Evolutionary conservation across 169 alveolate species (phyloP).

Genomic region (Plasmodium billcollinsi): DNA sequence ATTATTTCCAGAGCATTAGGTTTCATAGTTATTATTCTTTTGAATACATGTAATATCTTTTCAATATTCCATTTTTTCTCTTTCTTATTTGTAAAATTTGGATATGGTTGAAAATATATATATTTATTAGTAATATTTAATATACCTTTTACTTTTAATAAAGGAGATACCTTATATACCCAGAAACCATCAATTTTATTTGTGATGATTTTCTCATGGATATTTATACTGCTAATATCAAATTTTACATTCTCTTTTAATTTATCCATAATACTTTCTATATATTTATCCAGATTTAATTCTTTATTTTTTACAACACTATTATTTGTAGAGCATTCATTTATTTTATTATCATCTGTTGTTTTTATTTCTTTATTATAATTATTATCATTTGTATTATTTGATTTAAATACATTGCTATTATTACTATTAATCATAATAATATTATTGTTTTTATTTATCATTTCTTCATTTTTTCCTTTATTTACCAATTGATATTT

Average conservation of each 20-base stretch:
- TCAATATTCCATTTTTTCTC: conserved; percentile 84
- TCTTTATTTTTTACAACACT: conserved; percentile 8
- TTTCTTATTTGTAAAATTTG: conserved; percentile 88
- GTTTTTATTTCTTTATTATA: conserved; percentile 68
- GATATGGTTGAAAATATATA: conserved; percentile 87
- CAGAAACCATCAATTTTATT: conserved; percentile 81
- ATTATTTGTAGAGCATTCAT: not conserved
- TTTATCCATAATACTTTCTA: conserved; percentile 26
- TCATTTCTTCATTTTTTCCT: not conserved
- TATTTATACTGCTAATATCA: conserved; percentile 78
- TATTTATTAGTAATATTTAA: conserved; percentile 85
- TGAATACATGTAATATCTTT: conserved; percentile 84
- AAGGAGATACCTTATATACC: conserved; percentile 86
- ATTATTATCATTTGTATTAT: not conserved
- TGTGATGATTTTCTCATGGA: conserved; percentile 79
- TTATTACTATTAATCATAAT: not conserved
- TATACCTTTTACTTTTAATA: conserved; percentile 87
- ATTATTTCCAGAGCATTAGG: conserved; percentile 89
- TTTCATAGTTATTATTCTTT: conserved; percentile 85
- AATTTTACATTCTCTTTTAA: conserved; percentile 62
- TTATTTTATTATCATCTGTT: conserved; percentile 38
- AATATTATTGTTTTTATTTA: not conserved
- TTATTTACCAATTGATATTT: not conserved
- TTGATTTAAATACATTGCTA: not conserved
- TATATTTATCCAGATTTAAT: conserved; percentile 30